Percentiles rank a stretch among this genome's conserved stretches.
Evolutionary conservation across 768 basidiomycete genomes (phyloP).

Genomic region (Xerocomellus chrysenteron): DNA sequence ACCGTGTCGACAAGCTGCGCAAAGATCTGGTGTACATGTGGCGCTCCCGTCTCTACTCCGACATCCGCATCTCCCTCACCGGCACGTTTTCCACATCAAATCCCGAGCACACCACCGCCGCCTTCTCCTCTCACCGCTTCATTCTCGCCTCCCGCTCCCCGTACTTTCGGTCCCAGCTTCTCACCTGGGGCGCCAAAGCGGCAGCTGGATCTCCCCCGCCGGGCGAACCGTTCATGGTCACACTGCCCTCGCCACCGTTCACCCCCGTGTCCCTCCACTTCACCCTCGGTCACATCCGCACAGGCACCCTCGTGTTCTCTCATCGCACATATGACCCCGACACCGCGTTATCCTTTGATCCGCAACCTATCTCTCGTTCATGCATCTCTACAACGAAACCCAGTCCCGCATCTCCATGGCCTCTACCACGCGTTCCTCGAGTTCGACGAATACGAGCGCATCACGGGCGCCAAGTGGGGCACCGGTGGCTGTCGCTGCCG

Average conservation of each 20-base stretch:
- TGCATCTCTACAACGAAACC: slow-evolving; percentile 73
- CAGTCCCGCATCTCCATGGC: slow-evolving; percentile 85
- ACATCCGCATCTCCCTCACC: slow-evolving; percentile 78
- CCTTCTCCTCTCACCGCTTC: slow-evolving; percentile 92
- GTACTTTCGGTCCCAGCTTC: slow-evolving; percentile 82
- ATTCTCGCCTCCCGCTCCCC: slow-evolving; percentile 86
- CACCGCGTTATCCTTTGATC: slow-evolving; percentile 90
- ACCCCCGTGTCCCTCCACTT: slow-evolving; percentile 94
- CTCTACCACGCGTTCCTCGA: slow-evolving; percentile 82
- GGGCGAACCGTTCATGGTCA: slow-evolving; percentile 56
- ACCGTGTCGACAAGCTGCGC: slow-evolving; percentile 77
- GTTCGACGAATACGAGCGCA: slow-evolving; percentile 73
- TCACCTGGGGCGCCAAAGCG: slow-evolving; percentile 55
- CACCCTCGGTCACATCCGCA: slow-evolving; percentile 91
- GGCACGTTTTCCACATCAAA: slow-evolving; percentile 63
- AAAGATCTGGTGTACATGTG: slow-evolving; percentile 97
- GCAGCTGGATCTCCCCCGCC: slow-evolving; percentile 24
- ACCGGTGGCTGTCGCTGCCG: slow-evolving; percentile 81
- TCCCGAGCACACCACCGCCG: slow-evolving; percentile 70
- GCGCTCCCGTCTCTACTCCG: slow-evolving; percentile 91
- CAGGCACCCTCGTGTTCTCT: slow-evolving; percentile 90
- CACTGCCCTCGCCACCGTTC: slow-evolving; percentile 88
- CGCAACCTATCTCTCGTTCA: slow-evolving; percentile 74
- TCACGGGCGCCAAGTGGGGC: slow-evolving; percentile 78
- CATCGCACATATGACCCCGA: slow-evolving; percentile 91